These are phyloP conservation scores for Linnemannia schmuckeri DNA, from an alignment of 192 early-diverging fungal species.

Conservation along the genomic window DNA sequence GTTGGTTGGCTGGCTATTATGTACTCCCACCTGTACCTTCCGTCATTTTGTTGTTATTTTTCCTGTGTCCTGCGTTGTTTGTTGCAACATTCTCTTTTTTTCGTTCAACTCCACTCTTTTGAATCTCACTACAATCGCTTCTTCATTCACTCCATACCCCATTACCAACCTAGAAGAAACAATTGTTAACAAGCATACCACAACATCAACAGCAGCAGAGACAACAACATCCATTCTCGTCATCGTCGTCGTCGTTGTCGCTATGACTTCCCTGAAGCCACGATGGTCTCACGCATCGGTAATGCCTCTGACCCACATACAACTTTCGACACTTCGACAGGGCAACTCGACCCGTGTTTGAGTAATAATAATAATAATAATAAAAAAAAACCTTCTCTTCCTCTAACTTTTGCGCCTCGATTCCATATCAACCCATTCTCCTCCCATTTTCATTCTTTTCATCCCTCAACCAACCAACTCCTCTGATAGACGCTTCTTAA, in stretches of 20 bases:
- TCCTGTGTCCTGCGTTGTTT: neutral
- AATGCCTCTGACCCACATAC: neutral
- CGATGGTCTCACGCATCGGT: slow-evolving; percentile 48
- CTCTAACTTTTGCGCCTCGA: neutral
- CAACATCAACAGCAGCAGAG: neutral
- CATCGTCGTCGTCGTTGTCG: neutral
- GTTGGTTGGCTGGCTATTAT: neutral
- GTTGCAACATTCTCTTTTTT: neutral
- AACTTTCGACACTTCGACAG: neutral
- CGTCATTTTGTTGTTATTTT: neutral
- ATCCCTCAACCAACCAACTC: neutral
- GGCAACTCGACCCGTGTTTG: neutral
- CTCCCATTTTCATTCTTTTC: neutral
- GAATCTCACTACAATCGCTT: neutral
- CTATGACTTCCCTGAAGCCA: slow-evolving; percentile 27
- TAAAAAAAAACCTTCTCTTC: neutral
- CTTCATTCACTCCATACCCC: neutral
- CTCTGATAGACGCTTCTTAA: slow-evolving; percentile 22
- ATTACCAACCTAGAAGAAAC: neutral
- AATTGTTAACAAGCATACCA: too few species aligned
- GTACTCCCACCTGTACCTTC: neutral
- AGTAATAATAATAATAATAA: neutral
- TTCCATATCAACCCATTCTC: neutral
- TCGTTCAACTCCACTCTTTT: neutral
- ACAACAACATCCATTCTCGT: neutral